These are phyloP conservation scores for Kodamaea plutei DNA, from an alignment of 1,139 yeast species.

Conservation along the genomic window DNA sequence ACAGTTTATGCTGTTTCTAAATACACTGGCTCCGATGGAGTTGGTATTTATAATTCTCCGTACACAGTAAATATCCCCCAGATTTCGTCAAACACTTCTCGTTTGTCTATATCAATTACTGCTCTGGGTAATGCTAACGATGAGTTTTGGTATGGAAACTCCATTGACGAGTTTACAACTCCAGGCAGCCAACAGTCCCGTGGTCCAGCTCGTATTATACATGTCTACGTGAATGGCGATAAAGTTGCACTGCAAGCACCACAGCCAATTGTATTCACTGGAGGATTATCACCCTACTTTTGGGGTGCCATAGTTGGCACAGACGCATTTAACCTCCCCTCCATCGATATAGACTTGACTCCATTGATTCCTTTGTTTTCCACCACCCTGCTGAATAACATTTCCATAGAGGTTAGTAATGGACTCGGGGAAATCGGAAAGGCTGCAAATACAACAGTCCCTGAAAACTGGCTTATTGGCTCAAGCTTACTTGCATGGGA, in stretches of 20 bases:
- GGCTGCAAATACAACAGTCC: slow-evolving; percentile 7
- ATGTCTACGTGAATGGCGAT: slow-evolving; percentile 47
- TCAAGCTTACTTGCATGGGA: slow-evolving; percentile 49
- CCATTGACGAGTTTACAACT: slow-evolving; percentile 35
- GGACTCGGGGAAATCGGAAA: slow-evolving; percentile 43
- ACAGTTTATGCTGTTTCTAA: slow-evolving; percentile 28
- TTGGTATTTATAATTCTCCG: slow-evolving; percentile 39
- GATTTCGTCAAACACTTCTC: slow-evolving; percentile 49
- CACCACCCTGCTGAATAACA: slow-evolving; percentile 7
- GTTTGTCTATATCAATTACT: slow-evolving; percentile 54
- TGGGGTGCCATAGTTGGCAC: slow-evolving; percentile 78
- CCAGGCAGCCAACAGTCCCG: slow-evolving; percentile 51
- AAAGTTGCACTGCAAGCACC: slow-evolving; percentile 51
- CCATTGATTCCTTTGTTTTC: slow-evolving; percentile 56
- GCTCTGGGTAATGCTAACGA: slow-evolving; percentile 76
- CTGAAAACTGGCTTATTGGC: slow-evolving; percentile 12
- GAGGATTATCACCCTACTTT: slow-evolving; percentile 71
- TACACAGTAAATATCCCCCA: slow-evolving; percentile 37
- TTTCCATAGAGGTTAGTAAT: slow-evolving; percentile 54
- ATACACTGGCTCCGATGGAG: slow-evolving; percentile 17
- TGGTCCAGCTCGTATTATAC: slow-evolving; percentile 59
- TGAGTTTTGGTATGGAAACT: slow-evolving; percentile 76
- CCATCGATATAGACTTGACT: slow-evolving; percentile 62
- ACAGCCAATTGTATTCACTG: slow-evolving; percentile 61
- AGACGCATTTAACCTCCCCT: slow-evolving; percentile 66